These are phyloP conservation scores for Lobulomyces angularis DNA, from an alignment of 192 early-diverging fungal genomes.

Conservation along the genomic window DNA sequence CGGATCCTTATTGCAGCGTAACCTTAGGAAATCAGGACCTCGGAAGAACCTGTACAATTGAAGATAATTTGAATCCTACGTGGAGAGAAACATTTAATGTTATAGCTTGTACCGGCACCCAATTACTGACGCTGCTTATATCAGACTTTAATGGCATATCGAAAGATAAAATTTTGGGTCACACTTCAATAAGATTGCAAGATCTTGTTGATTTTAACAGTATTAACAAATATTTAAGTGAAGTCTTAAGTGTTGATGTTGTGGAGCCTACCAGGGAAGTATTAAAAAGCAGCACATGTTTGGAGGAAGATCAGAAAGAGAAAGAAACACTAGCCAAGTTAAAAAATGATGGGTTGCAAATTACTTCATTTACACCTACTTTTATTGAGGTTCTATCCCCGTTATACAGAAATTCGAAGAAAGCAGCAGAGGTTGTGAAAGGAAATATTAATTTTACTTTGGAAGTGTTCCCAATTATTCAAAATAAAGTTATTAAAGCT, in stretches of 20 bases:
- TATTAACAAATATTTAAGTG: not conserved
- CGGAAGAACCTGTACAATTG: constrained; percentile 66
- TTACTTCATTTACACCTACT: too few relatives aligned
- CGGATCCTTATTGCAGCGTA: constrained; percentile 82
- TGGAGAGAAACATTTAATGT: constrained; percentile 88
- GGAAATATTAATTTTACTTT: too few relatives aligned
- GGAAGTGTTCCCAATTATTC: too few relatives aligned
- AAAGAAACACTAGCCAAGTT: constrained; percentile 9
- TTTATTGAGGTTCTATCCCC: too few relatives aligned
- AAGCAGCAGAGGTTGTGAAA: constrained; percentile 22
- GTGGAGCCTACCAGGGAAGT: not conserved
- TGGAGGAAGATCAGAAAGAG: constrained; percentile 2
- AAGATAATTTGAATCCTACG: constrained; percentile 71
- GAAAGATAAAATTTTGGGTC: constrained; percentile 78
- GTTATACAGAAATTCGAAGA: constrained; percentile 45
- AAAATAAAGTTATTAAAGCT: too few relatives aligned
- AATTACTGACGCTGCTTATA: constrained; percentile 62
- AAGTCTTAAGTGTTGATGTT: not conserved
- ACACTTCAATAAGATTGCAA: constrained; percentile 22
- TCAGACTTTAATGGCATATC: constrained; percentile 81
- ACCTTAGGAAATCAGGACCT: constrained; percentile 46
- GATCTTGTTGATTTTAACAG: constrained; percentile 9
- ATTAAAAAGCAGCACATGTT: too few relatives aligned
- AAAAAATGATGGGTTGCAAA: constrained; percentile 25
- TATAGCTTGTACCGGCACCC: constrained; percentile 62